Conservation (phyloP, 495 filamentous ascomycete genomes). For the Aspergillus cristatus region DNA sequence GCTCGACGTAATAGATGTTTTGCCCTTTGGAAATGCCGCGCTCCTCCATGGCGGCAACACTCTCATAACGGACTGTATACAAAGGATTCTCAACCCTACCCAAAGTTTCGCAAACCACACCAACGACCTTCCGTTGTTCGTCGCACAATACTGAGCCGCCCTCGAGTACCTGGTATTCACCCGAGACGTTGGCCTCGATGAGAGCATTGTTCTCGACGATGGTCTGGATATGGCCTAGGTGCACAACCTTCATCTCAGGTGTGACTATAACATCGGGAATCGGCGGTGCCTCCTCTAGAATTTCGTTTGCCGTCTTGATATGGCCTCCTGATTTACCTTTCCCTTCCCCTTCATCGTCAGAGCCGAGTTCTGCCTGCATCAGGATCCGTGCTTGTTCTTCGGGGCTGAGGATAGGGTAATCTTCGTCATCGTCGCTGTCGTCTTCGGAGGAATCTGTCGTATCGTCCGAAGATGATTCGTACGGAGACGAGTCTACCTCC, state of each 20-base stretch:
- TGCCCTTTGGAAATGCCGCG: constrained; percentile 55
- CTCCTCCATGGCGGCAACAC: constrained; percentile 53
- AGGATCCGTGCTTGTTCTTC: constrained; percentile 73
- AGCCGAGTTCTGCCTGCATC: constrained; percentile 63
- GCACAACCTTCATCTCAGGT: constrained; percentile 61
- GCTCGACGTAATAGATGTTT: constrained; percentile 65
- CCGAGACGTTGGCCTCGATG: constrained; percentile 68
- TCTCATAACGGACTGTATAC: constrained; percentile 67
- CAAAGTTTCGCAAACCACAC: constrained; percentile 69
- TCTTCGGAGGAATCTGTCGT: constrained; percentile 50
- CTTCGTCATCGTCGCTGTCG: constrained; percentile 57
- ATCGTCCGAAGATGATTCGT: constrained; percentile 45
- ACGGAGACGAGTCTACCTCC: constrained; percentile 57
- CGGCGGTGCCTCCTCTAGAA: constrained; percentile 54
- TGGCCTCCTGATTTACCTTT: constrained; percentile 36
- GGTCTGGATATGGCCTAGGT: constrained; percentile 62
- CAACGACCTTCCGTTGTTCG: constrained; percentile 65
- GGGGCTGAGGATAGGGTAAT: constrained; percentile 61
- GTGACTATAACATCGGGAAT: constrained; percentile 69
- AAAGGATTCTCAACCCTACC: constrained; percentile 74
- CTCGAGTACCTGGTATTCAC: constrained; percentile 76
- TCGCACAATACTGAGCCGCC: constrained; percentile 73
- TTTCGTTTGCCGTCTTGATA: constrained; percentile 65
- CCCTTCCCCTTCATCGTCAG: constrained; percentile 59
- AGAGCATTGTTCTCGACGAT: constrained; percentile 68